Evolutionary conservation across 495 filamentous ascomycete species (phyloP).

Genomic region (Niebla homalea): DNA sequence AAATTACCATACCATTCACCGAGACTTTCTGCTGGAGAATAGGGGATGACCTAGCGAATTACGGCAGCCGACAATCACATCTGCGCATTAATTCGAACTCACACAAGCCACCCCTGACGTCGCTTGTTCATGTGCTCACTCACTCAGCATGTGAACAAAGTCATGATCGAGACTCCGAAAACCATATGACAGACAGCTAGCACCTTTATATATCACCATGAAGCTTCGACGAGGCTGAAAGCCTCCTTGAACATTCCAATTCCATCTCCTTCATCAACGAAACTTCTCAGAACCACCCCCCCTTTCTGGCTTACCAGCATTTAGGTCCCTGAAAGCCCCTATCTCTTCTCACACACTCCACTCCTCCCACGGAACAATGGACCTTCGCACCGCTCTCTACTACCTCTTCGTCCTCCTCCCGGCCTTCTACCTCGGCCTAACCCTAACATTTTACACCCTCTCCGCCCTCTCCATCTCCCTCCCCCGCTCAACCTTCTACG

Average conservation of each 20-base stretch:
- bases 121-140: too few relatives aligned
- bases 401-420: constrained; percentile 46
- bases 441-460: constrained; percentile 11
- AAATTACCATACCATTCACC: too few relatives aligned
- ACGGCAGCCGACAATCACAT: too few relatives aligned
- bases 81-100: too few relatives aligned
- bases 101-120: too few relatives aligned
- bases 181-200: too few relatives aligned
- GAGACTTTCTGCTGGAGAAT: too few relatives aligned
- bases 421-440: constrained; percentile 12
- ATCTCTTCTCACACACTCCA: neutral
- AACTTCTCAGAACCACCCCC: constrained; percentile 35
- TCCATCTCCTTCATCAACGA: constrained; percentile 36
- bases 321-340: constrained; percentile 22
- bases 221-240: neutral
- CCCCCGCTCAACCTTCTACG: constrained; percentile 43
- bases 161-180: too few relatives aligned
- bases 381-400: constrained; percentile 56
- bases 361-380: constrained; percentile 48
- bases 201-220: neutral
- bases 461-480: constrained; percentile 20
- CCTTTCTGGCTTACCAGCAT: constrained; percentile 46
- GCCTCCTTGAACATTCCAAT: constrained; percentile 23
- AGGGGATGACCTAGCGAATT: too few relatives aligned
- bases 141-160: too few relatives aligned